These are phyloP conservation scores for Drechslera avenae DNA, from an alignment of 2,329 filamentous ascomycete species.

Conservation along the genomic window DNA sequence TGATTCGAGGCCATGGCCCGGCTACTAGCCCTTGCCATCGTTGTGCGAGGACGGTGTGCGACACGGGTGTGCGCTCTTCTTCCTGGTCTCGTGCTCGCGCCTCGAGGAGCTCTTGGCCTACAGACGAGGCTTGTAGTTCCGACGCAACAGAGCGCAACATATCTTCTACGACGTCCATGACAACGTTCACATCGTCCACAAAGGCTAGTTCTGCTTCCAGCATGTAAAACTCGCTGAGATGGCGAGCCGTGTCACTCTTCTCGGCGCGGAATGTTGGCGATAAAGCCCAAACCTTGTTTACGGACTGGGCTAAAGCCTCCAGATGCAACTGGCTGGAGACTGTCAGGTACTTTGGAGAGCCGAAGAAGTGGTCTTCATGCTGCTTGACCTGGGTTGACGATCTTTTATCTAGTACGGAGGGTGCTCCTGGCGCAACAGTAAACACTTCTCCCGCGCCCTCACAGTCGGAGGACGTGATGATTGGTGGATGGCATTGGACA, in stretches of 20 bases:
- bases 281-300: conserved; percentile 91
- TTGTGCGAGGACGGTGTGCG: conserved; percentile 60
- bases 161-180: conserved; percentile 82
- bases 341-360: conserved; percentile 87
- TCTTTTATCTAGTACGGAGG: conserved; percentile 21
- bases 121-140: conserved; percentile 55
- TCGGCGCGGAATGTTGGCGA: conserved; percentile 91
- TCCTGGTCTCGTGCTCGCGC: conserved; percentile 49
- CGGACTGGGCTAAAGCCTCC: conserved; percentile 85
- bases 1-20: conserved; percentile 85
- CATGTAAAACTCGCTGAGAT: conserved; percentile 99
- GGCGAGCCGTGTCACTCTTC: conserved; percentile 83
- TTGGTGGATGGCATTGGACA: conserved; percentile 85
- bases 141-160: conserved; percentile 68
- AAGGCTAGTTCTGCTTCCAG: conserved; percentile 90
- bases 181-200: conserved; percentile 67
- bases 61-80: conserved; percentile 46
- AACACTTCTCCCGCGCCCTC: conserved; percentile 97
- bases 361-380: conserved; percentile 69
- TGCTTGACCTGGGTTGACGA: conserved; percentile 32
- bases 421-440: conserved; percentile 57
- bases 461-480: conserved; percentile 96
- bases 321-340: conserved; percentile 95
- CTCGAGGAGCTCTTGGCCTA: conserved; percentile 62
- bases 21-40: conserved; percentile 72